phyloP scores from a whole-genome alignment of 371 early-diverging fungal species.

The Sporodiniella umbellata region DNA sequence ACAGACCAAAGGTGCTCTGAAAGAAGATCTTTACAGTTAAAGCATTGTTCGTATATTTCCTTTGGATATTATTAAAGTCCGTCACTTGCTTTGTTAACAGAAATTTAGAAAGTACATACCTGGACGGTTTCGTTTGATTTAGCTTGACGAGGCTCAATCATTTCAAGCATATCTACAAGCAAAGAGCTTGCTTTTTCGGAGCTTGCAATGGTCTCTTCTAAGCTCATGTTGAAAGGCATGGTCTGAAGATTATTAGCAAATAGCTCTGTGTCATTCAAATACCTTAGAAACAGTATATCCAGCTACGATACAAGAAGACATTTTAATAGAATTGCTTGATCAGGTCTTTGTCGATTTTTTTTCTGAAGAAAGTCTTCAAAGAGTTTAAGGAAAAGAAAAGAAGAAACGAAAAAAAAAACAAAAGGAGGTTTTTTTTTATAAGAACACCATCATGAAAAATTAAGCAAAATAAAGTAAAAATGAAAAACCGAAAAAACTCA shows the following conservation, averaged over 20 bases:
- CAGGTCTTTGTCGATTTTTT: too few species aligned
- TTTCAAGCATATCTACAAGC: constrained; percentile 26
- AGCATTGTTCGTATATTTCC: too few species aligned
- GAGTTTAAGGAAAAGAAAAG: background rate
- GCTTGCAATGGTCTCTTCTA: constrained; percentile 31
- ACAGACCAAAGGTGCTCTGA: too few species aligned
- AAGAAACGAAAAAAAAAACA: background rate
- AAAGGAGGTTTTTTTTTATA: too few species aligned
- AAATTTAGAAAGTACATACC: constrained; percentile 15
- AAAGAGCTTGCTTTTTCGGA: constrained; percentile 27
- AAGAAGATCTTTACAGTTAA: too few species aligned
- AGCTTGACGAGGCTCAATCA: constrained; percentile 34
- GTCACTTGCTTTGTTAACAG: too few species aligned
- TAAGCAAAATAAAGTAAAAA: too few species aligned
- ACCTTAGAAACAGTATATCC: constrained; percentile 24
- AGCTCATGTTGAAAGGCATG: constrained; percentile 20
- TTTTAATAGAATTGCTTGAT: background rate
- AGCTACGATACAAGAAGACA: constrained; percentile 16
- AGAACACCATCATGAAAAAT: too few species aligned
- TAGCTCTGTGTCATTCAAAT: background rate
- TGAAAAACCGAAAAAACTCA: too few species aligned
- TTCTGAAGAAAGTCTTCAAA: too few species aligned
- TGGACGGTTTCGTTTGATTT: constrained; percentile 34
- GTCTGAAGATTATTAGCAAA: constrained; percentile 11
- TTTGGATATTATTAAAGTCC: background rate